Evolutionary conservation across 2,329 filamentous ascomycete species (phyloP).

Genomic region (Fusarium sp.): DNA sequence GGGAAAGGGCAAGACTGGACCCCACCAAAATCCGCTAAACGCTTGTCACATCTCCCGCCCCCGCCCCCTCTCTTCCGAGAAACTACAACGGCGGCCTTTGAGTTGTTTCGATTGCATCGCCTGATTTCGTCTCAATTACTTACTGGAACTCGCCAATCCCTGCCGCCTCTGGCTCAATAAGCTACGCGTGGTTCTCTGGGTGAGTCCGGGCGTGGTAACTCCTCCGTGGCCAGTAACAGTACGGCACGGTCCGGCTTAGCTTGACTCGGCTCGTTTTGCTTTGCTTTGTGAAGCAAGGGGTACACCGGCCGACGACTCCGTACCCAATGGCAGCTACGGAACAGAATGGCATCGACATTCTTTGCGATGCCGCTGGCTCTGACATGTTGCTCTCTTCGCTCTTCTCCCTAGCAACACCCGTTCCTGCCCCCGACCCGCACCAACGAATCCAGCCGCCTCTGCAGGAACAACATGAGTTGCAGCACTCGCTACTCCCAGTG

Average conservation of each 20-base stretch:
- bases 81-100: constrained; percentile 23
- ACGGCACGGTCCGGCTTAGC: constrained; percentile 25
- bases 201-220: constrained; percentile 1
- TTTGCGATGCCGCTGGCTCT: constrained; percentile 47
- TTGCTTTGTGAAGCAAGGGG: constrained; percentile 9
- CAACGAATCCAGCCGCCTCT: constrained; percentile 27
- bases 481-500: constrained; percentile 26
- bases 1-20: neutral
- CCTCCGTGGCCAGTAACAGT: neutral
- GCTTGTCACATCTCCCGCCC: constrained; percentile 30
- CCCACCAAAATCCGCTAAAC: constrained; percentile 17
- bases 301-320: neutral
- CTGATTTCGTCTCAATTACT: neutral
- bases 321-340: constrained; percentile 41
- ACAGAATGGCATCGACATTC: constrained; percentile 47
- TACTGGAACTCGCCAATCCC: constrained; percentile 1
- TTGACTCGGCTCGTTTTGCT: constrained; percentile 4
- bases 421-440: constrained; percentile 32
- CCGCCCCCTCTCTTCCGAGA: constrained; percentile 38
- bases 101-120: constrained; percentile 34
- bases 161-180: constrained; percentile 12
- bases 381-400: constrained; percentile 46
- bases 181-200: neutral
- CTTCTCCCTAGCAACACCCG: constrained; percentile 43
- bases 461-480: constrained; percentile 36